Evolutionary conservation across 1,284 basidiomycete species (phyloP).

Genomic region (Lignosus rhinocerotis): DNA sequence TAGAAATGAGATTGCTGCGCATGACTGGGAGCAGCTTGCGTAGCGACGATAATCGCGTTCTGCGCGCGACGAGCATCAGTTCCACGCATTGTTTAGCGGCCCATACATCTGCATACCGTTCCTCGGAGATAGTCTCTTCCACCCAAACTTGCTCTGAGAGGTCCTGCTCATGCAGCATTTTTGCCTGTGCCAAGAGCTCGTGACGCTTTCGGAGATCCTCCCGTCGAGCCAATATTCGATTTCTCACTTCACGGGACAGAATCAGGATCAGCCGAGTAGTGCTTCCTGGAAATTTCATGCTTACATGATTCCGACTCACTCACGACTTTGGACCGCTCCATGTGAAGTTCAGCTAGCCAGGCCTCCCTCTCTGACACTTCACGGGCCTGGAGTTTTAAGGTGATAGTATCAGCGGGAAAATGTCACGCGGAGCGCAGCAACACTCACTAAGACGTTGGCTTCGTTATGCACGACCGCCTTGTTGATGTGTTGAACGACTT

Average conservation of each 20-base stretch:
- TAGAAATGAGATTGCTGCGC: slow-evolving; percentile 72
- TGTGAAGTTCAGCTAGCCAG: slow-evolving; percentile 47
- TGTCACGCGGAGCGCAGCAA: too few relatives aligned
- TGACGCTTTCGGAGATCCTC: slow-evolving; percentile 49
- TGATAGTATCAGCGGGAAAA: too few relatives aligned
- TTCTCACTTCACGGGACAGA: slow-evolving; percentile 28
- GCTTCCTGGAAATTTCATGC: slow-evolving; percentile 24
- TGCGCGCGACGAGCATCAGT: slow-evolving; percentile 29
- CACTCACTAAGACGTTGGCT: slow-evolving; percentile 22
- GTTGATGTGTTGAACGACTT: slow-evolving; percentile 59
- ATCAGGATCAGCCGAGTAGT: slow-evolving; percentile 16
- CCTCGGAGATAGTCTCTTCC: slow-evolving; percentile 30
- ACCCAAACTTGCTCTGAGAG: slow-evolving; percentile 34
- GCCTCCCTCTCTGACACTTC: slow-evolving; percentile 63
- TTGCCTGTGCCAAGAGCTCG: slow-evolving; percentile 48
- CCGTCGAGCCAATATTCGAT: slow-evolving; percentile 35
- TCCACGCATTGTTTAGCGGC: slow-evolving; percentile 4
- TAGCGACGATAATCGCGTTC: slow-evolving; percentile 46
- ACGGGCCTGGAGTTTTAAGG: slow-evolving; percentile 46
- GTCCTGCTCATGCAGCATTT: slow-evolving; percentile 43
- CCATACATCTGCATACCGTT: slow-evolving; percentile 19
- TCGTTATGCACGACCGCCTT: slow-evolving; percentile 45
- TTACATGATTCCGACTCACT: slow-evolving; percentile 48
- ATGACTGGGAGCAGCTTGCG: slow-evolving; percentile 52
- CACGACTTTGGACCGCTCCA: slow-evolving; percentile 41